A percentile compares a stretch with the other conserved stretches of the same genome.
These are phyloP conservation scores for Aspergillus nomiae DNA, from an alignment of 2,329 filamentous ascomycete species.

Conservation along the genomic window DNA sequence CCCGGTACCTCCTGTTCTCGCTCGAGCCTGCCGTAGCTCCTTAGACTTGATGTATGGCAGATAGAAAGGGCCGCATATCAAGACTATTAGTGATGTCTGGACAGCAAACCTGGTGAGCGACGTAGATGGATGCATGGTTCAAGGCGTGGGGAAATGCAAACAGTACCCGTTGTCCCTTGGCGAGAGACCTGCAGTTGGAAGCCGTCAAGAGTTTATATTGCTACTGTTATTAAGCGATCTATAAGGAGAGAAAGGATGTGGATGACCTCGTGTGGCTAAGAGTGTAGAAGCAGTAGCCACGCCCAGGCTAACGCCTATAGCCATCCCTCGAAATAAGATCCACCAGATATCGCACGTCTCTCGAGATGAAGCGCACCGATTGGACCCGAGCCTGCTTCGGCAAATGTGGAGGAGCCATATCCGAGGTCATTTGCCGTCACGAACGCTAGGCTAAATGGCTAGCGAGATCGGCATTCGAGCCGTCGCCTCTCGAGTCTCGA, in stretches of 20 bases:
- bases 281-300: background rate
- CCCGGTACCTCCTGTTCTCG: background rate
- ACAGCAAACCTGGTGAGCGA: background rate
- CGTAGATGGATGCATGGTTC: background rate
- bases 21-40: background rate
- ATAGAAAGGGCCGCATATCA: slow-evolving; percentile 14
- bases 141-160: background rate
- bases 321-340: background rate
- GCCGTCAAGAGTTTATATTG: background rate
- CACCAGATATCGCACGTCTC: background rate
- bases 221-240: background rate
- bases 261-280: background rate
- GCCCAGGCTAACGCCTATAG: background rate
- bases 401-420: background rate
- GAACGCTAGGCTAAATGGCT: background rate
- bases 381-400: background rate
- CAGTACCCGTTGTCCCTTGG: background rate
- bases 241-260: background rate
- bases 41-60: slow-evolving; percentile 9
- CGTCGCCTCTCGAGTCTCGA: background rate
- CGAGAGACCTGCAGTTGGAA: background rate
- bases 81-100: slow-evolving; percentile 5
- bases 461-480: background rate
- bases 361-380: background rate
- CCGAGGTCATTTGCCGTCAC: background rate